phyloP scores from a whole-genome alignment of 2,329 filamentous ascomycete species.

The Xylariaceae sp. region DNA sequence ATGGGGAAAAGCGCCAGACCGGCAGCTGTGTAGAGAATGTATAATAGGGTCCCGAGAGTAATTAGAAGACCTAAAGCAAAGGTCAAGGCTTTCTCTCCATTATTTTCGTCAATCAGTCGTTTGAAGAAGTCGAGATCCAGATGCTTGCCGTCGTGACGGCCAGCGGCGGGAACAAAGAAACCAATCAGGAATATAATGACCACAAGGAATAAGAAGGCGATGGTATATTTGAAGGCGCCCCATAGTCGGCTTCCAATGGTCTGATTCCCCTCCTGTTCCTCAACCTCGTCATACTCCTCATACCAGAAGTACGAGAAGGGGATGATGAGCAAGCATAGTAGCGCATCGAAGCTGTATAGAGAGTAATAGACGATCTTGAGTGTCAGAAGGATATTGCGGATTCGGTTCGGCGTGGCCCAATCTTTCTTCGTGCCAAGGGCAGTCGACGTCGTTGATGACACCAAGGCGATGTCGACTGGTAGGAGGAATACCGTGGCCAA shows the following conservation, averaged over 20 bases:
- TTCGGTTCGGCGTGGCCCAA: constrained; percentile 82
- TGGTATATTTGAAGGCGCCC: constrained; percentile 86
- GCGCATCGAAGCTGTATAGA: constrained; percentile 84
- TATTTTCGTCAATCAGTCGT: constrained; percentile 75
- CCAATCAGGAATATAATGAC: constrained; percentile 84
- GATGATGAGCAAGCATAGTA: constrained; percentile 83
- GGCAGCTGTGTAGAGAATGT: constrained; percentile 81
- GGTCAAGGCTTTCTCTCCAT: constrained; percentile 86
- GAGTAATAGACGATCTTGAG: constrained; percentile 89
- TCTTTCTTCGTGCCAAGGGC: constrained; percentile 80
- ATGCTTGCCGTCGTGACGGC: constrained; percentile 59
- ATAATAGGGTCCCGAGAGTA: constrained; percentile 79
- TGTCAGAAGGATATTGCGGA: constrained; percentile 73
- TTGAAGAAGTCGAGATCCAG: constrained; percentile 91
- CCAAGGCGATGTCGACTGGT: constrained; percentile 90
- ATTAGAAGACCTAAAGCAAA: constrained; percentile 88
- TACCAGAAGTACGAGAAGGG: constrained; percentile 98
- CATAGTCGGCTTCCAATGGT: constrained; percentile 67
- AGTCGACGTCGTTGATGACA: constrained; percentile 79
- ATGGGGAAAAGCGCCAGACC: constrained; percentile 87
- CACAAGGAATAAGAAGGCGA: constrained; percentile 75
- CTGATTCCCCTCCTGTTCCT: constrained; percentile 72
- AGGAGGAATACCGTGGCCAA: constrained; percentile 89
- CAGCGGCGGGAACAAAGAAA: constrained; percentile 85
- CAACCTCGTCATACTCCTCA: constrained; percentile 93